Percentiles rank a stretch among this genome's conserved stretches.
These are phyloP conservation scores for Ilyonectria sp. DNA, from an alignment of 2,329 filamentous ascomycete species.

Conservation along the genomic window DNA sequence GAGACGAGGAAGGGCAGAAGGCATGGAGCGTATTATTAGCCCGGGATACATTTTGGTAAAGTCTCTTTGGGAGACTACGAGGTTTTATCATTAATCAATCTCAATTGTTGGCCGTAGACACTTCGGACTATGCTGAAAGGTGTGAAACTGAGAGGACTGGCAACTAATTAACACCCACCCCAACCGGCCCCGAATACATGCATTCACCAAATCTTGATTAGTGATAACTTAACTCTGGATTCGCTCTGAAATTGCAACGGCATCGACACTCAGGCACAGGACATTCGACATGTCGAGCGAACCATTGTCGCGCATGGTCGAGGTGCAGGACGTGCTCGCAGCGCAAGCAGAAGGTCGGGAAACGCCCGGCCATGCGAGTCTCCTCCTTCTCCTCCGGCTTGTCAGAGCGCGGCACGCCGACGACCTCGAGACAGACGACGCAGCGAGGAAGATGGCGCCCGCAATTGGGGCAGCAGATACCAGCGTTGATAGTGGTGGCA, in stretches of 20 bases:
- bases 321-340: conserved; percentile 79
- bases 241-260: conserved; percentile 73
- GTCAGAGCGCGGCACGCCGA: conserved; percentile 75
- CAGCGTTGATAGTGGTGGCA: conserved; percentile 70
- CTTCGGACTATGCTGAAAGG: conserved; percentile 11
- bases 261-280: conserved; percentile 79
- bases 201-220: conserved; percentile 30
- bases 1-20: neutral
- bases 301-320: conserved; percentile 79
- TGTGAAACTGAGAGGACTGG: neutral
- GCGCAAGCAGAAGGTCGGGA: conserved; percentile 78
- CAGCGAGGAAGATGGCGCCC: conserved; percentile 77
- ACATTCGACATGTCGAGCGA: conserved; percentile 75
- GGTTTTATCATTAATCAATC: conserved; percentile 10
- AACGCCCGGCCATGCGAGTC: conserved; percentile 66
- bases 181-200: conserved; percentile 1
- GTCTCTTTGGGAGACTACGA: neutral
- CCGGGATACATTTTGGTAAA: neutral
- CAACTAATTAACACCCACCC: neutral
- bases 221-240: conserved; percentile 71
- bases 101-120: conserved; percentile 15
- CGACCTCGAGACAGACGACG: conserved; percentile 77
- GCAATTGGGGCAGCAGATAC: conserved; percentile 77
- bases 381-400: conserved; percentile 67
- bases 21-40: neutral